phyloP scores from a whole-genome alignment of 306 rosid species.

The Begonia loranthoides region DNA sequence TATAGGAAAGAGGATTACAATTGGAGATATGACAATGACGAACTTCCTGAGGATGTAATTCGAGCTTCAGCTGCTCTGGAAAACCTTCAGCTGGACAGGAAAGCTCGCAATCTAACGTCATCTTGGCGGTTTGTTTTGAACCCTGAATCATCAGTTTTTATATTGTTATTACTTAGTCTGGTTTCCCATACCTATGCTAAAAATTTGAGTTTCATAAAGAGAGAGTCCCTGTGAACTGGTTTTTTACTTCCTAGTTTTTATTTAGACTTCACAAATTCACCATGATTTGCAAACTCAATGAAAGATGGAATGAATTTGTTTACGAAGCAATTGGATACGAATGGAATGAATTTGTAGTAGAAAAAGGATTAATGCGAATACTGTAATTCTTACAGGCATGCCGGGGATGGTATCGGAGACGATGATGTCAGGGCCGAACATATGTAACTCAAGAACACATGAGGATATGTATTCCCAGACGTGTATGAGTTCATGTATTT shows the following conservation, averaged over 20 bases:
- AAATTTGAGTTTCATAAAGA: no score
- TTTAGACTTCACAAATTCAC: no score
- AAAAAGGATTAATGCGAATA: no score
- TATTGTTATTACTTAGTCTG: neutral
- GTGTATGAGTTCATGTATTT: constrained; percentile 32
- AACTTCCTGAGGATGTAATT: constrained; percentile 67
- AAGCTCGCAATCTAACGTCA: constrained; percentile 92
- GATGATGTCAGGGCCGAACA: constrained; percentile 76
- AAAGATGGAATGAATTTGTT: no score
- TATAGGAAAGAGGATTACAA: constrained; percentile 89
- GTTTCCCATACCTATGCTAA: neutral
- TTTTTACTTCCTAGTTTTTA: no score
- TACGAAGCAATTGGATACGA: no score
- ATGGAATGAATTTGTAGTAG: no score
- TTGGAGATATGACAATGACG: constrained; percentile 86
- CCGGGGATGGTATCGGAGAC: constrained; percentile 57
- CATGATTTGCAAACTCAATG: no score
- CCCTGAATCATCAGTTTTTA: neutral
- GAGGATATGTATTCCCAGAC: neutral
- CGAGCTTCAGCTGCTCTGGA: constrained; percentile 84
- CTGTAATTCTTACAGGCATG: constrained; percentile 40
- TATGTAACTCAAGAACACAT: constrained; percentile 25
- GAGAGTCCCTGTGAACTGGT: no score
- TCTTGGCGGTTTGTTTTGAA: constrained; percentile 83
- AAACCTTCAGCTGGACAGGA: constrained; percentile 91